Conservation (phyloP, 164 flowering plant genomes). For the Berberis vulgaris region DNA sequence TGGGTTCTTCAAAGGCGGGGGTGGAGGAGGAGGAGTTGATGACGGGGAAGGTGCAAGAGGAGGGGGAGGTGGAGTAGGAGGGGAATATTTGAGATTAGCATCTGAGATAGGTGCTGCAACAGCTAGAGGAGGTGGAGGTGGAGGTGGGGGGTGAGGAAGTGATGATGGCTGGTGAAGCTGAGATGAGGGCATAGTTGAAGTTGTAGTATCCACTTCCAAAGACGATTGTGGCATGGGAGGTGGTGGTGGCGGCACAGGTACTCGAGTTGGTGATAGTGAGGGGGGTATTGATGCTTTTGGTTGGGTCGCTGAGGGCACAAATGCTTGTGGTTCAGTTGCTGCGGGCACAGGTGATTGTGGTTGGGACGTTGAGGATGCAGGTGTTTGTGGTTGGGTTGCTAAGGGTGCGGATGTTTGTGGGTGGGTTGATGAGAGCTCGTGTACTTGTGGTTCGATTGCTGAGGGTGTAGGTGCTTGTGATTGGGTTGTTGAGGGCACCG, state of each 20-base stretch:
- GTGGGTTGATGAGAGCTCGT: no score
- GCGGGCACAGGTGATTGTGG: no score
- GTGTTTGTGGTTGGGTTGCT: not conserved
- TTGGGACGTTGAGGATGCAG: no score
- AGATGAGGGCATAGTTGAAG: constrained; percentile 7
- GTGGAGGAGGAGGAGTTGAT: constrained; percentile 1
- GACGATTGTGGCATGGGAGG: constrained; percentile 8
- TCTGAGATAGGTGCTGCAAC: not conserved
- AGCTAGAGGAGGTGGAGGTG: not conserved
- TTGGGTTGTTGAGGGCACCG: no score
- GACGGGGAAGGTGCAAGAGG: constrained; percentile 16
- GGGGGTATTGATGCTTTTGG: constrained; percentile 10
- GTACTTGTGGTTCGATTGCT: no score
- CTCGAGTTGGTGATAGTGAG: not conserved
- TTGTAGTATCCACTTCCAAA: constrained; percentile 5
- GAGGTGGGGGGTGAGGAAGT: constrained; percentile 7
- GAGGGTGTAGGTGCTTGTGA: no score
- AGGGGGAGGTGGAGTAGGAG: constrained; percentile 41
- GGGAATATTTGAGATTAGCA: not conserved
- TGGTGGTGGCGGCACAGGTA: constrained; percentile 19
- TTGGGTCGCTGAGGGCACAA: no score
- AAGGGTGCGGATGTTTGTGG: constrained; percentile 9
- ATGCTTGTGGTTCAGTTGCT: no score
- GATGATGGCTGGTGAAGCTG: not conserved
- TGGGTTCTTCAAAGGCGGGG: constrained; percentile 13